A percentile compares a stretch with the other conserved stretches of the same genome.
phyloP scores from a whole-genome alignment of 2,329 filamentous ascomycete genomes.

The Aurifilum marmelostoma region DNA sequence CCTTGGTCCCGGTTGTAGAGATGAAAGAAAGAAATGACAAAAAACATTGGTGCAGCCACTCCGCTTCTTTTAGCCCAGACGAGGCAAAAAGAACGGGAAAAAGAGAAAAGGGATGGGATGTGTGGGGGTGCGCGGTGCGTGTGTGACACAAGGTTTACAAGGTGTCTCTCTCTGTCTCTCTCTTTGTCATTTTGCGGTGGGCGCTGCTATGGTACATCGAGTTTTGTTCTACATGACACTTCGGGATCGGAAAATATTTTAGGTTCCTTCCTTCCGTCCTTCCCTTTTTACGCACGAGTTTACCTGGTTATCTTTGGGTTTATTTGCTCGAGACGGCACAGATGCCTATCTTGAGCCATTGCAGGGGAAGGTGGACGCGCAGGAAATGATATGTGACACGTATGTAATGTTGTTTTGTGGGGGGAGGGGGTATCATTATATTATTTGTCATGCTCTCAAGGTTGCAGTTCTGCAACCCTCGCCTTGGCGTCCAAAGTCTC shows the following conservation, averaged over 20 bases:
- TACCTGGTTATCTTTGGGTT: not conserved
- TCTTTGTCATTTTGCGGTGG: too few relatives aligned
- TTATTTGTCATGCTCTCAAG: not conserved
- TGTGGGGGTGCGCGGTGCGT: too few relatives aligned
- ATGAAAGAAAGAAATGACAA: too few relatives aligned
- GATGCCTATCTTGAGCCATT: too few relatives aligned
- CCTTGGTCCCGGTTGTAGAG: too few relatives aligned
- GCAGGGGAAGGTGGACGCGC: not conserved
- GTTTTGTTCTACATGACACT: not conserved
- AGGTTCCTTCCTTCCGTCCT: not conserved
- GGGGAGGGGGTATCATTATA: not conserved
- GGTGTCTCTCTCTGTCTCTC: not conserved
- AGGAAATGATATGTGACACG: not conserved
- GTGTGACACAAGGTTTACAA: not conserved
- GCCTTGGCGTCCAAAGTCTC: constrained; percentile 46
- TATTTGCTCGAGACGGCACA: not conserved
- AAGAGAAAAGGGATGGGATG: not conserved
- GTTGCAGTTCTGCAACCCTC: constrained; percentile 41
- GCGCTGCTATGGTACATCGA: not conserved
- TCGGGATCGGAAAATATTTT: not conserved
- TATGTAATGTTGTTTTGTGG: not conserved
- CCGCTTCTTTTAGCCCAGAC: not conserved
- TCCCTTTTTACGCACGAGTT: not conserved
- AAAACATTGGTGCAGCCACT: not conserved
- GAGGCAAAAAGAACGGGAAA: not conserved